A percentile compares a stretch with the other conserved stretches of the same genome.
Evolutionary conservation across 2,329 filamentous ascomycete species (phyloP).

Genomic region (Talaromyces verruculosus): DNA sequence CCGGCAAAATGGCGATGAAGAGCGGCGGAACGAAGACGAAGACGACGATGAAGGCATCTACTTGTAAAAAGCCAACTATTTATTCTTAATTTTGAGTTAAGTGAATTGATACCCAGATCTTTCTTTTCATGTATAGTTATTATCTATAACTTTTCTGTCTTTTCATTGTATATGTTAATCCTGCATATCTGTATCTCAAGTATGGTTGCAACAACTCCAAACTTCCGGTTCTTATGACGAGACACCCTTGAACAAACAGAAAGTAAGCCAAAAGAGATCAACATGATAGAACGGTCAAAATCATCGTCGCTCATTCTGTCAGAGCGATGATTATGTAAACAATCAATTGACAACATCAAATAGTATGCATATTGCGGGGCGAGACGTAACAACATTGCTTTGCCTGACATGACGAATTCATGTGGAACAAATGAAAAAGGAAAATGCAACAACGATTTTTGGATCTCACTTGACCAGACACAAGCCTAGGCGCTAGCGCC

Average conservation of each 20-base stretch:
- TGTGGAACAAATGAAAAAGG: conserved; percentile 28
- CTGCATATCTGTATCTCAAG: conserved; percentile 9
- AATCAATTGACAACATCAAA: conserved; percentile 13
- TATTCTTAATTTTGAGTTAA: neutral
- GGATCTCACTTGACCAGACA: neutral
- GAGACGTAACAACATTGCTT: conserved; percentile 5
- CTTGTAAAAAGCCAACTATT: conserved; percentile 12
- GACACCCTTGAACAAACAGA: neutral
- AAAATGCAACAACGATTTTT: conserved; percentile 12
- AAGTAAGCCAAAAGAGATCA: neutral
- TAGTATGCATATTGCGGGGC: conserved; percentile 1
- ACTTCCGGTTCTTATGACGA: conserved; percentile 10
- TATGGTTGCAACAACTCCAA: conserved; percentile 18
- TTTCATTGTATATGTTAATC: conserved; percentile 1
- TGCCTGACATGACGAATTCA: conserved; percentile 23
- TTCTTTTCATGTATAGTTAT: neutral
- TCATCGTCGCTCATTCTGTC: neutral
- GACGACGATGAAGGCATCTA: conserved; percentile 20
- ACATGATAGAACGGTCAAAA: neutral
- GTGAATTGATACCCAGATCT: conserved; percentile 7
- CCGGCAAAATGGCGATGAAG: conserved; percentile 2
- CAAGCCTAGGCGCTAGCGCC: conserved; percentile 11
- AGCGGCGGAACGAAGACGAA: conserved; percentile 3
- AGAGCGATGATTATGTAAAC: conserved; percentile 10
- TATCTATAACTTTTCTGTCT: neutral